These are phyloP conservation scores for Apiospora marii DNA, from an alignment of 2,329 filamentous ascomycete species.

Conservation along the genomic window DNA sequence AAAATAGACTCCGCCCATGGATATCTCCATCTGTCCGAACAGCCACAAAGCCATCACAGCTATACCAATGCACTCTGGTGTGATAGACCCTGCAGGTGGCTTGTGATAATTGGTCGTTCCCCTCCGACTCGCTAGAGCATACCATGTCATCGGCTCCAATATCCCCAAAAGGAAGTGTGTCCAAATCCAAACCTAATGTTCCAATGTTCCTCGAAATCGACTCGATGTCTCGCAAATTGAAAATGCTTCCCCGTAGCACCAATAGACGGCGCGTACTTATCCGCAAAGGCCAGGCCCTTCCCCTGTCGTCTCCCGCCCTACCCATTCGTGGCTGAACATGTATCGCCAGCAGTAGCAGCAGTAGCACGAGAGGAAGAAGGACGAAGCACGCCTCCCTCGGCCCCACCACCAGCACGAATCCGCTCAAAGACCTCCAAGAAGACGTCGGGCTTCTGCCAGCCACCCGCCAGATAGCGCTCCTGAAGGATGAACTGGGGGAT, in stretches of 20 bases:
- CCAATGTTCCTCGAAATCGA: background rate
- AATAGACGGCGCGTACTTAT: background rate
- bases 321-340: background rate
- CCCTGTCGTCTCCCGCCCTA: background rate
- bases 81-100: background rate
- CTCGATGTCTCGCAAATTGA: background rate
- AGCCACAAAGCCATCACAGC: background rate
- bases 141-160: background rate
- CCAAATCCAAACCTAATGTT: background rate
- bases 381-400: background rate
- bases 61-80: background rate
- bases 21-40: background rate
- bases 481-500: constrained; percentile 80
- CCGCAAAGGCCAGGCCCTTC: background rate
- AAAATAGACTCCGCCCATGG: background rate
- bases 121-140: background rate
- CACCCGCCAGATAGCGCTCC: constrained; percentile 71
- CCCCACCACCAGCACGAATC: constrained; percentile 44
- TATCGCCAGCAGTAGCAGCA: background rate
- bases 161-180: background rate
- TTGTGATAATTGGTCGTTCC: background rate
- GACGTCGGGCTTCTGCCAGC: constrained; percentile 71
- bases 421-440: constrained; percentile 74
- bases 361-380: background rate
- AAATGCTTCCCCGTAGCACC: background rate